Evolutionary conservation across 768 basidiomycete genomes (phyloP).

Genomic region (Butyriboletus loyo): DNA sequence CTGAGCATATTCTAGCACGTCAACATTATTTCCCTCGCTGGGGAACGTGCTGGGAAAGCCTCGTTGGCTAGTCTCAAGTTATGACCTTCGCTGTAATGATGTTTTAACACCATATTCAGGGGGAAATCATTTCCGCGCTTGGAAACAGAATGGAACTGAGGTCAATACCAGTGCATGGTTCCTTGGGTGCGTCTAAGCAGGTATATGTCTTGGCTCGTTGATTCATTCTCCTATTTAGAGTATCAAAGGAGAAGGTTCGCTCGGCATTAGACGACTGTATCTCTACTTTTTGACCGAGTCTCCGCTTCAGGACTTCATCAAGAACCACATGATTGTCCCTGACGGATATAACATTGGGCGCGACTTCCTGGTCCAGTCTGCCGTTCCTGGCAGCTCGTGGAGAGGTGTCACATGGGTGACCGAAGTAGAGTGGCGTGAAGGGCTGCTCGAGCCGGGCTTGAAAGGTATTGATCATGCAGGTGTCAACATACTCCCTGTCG

Average conservation of each 20-base stretch:
- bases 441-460: slow-evolving; percentile 64
- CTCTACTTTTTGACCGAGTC: slow-evolving; percentile 1
- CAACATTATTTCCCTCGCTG: slow-evolving; percentile 76
- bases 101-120: slow-evolving; percentile 37
- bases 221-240: slow-evolving; percentile 39
- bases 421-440: slow-evolving; percentile 71
- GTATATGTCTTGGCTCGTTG: background rate
- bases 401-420: slow-evolving; percentile 72
- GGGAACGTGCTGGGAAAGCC: slow-evolving; percentile 88
- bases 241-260: slow-evolving; percentile 65
- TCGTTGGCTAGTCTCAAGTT: slow-evolving; percentile 46
- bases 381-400: slow-evolving; percentile 58
- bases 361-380: slow-evolving; percentile 70
- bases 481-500: background rate
- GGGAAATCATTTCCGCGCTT: slow-evolving; percentile 88
- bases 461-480: slow-evolving; percentile 45
- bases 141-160: slow-evolving; percentile 80
- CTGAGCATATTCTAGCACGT: slow-evolving; percentile 68
- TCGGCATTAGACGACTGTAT: background rate
- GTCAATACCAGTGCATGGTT: slow-evolving; percentile 83
- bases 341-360: slow-evolving; percentile 84
- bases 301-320: slow-evolving; percentile 45
- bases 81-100: background rate
- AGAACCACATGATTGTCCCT: slow-evolving; percentile 69
- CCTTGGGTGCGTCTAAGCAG: slow-evolving; percentile 52